Conservation (phyloP, 371 early-diverging fungal genomes). For the Lichtheimia ornata region DNA sequence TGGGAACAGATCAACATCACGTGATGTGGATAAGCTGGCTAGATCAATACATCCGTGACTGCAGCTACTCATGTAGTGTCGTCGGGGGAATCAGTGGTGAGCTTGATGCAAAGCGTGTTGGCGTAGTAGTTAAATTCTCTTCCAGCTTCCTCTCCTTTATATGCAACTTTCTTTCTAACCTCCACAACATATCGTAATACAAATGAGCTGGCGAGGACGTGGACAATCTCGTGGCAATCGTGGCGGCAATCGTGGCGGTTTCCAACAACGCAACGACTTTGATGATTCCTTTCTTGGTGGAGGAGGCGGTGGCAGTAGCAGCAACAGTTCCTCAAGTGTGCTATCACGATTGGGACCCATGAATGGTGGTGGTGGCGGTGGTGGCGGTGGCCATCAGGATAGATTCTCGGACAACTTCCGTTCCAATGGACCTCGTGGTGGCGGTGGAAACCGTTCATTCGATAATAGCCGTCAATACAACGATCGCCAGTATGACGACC, state of each 20-base stretch:
- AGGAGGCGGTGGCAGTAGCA: conserved; percentile 7
- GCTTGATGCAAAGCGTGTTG: too few species aligned
- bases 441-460: neutral
- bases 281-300: neutral
- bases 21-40: too few species aligned
- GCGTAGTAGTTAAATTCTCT: too few species aligned
- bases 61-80: too few species aligned
- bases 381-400: conserved; percentile 2
- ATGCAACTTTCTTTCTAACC: neutral
- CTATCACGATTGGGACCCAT: conserved; percentile 36
- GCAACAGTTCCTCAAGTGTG: conserved; percentile 21
- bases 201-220: conserved; percentile 10
- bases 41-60: too few species aligned
- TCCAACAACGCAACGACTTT: neutral
- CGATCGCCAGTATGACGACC: conserved; percentile 3
- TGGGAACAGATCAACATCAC: too few species aligned
- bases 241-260: conserved; percentile 22
- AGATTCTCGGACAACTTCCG: conserved; percentile 4
- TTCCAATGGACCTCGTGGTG: neutral
- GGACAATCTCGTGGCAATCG: conserved; percentile 18
- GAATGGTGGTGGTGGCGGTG: neutral
- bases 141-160: neutral
- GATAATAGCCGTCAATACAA: conserved; percentile 1
- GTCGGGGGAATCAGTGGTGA: too few species aligned
- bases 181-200: neutral